These are phyloP conservation scores for Alloteropsis semialata DNA, from an alignment of 176 grass and related monocot genomes.

Conservation along the genomic window DNA sequence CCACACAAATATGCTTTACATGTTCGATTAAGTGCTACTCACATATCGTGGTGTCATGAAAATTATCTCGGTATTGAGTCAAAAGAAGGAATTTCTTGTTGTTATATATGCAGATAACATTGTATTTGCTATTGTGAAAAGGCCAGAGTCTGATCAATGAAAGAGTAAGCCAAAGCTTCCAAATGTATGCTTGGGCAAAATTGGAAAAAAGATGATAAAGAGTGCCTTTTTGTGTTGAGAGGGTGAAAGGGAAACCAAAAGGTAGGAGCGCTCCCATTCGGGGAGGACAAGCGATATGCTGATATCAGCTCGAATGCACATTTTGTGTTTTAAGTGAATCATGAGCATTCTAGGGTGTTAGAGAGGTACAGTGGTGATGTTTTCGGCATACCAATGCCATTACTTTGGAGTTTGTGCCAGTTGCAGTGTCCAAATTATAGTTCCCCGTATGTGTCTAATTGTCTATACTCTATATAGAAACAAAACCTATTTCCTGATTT, in stretches of 20 bases:
- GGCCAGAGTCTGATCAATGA: background rate
- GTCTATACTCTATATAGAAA: too few species aligned
- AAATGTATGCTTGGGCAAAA: background rate
- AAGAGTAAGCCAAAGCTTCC: background rate
- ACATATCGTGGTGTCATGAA: background rate
- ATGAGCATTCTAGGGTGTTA: background rate
- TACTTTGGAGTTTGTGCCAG: background rate
- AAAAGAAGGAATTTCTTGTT: background rate
- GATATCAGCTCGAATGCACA: background rate
- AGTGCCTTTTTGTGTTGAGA: background rate
- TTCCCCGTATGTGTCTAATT: background rate
- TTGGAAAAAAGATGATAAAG: background rate
- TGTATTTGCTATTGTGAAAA: background rate
- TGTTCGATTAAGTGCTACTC: background rate
- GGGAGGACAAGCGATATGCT: background rate
- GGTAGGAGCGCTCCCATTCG: background rate
- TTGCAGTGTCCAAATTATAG: background rate
- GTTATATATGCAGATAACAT: too few species aligned
- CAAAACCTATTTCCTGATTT: background rate
- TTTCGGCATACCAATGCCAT: background rate
- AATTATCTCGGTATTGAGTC: background rate
- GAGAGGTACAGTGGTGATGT: background rate
- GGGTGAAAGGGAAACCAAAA: background rate
- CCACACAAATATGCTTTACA: background rate
- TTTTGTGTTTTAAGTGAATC: background rate